Percentiles rank a stretch among this genome's conserved stretches.
Evolutionary conservation across 106 monocot species (phyloP).

Genomic region (Amphibolis antarctica): DNA sequence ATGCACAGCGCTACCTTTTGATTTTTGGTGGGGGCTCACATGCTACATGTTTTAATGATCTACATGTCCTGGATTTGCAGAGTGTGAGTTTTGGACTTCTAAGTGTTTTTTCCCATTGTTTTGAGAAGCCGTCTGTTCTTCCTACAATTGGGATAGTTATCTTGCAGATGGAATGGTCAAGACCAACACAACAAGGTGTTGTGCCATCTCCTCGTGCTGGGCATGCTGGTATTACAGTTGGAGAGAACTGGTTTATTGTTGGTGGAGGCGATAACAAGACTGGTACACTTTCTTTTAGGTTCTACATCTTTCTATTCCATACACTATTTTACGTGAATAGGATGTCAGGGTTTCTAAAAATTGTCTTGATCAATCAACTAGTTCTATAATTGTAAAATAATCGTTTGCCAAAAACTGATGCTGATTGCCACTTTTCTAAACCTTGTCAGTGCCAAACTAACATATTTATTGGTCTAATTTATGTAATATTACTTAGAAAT

Average conservation of each 20-base stretch:
- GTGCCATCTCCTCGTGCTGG: conserved; percentile 83
- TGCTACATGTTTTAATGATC: conserved; percentile 92
- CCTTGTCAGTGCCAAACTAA: too few relatives aligned
- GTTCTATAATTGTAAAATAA: too few relatives aligned
- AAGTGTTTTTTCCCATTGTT: neutral
- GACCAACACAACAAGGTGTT: conserved; percentile 73
- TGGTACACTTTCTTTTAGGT: conserved; percentile 30
- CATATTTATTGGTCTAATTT: too few relatives aligned
- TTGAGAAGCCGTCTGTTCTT: neutral
- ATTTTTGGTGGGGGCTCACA: conserved; percentile 99
- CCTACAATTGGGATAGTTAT: conserved; percentile 2
- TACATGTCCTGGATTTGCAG: conserved; percentile 93
- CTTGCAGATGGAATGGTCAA: conserved; percentile 98
- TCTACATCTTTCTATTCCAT: too few relatives aligned
- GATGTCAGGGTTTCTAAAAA: too few relatives aligned
- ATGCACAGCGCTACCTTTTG: conserved; percentile 83
- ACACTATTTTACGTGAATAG: too few relatives aligned
- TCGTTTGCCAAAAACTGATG: too few relatives aligned
- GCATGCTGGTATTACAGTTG: conserved; percentile 86
- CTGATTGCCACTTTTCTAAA: too few relatives aligned
- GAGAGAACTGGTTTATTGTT: conserved; percentile 96
- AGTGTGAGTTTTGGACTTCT: conserved; percentile 39
- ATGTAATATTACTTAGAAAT: too few relatives aligned
- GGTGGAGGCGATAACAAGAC: conserved; percentile 89
- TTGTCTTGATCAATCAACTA: too few relatives aligned